Base-by-base conservation (phyloP, 106 monocot species). In the Dioscorea zingiberensis region DNA sequence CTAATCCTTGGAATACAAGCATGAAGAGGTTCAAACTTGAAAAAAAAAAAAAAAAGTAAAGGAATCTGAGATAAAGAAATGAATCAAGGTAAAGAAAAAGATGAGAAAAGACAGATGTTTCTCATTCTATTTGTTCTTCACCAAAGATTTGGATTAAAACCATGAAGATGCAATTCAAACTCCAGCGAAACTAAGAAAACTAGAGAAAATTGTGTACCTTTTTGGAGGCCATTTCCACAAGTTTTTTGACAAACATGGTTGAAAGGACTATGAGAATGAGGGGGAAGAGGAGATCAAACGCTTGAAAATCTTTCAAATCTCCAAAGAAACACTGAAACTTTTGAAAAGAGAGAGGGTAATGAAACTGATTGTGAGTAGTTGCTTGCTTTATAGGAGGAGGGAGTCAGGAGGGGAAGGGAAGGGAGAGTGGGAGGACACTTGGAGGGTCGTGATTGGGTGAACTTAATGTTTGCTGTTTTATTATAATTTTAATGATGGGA, bases 241-340 rank as follows among this genome's bases (percentile, higher is more conserved):
- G 68, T 53, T 83, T 83, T 60, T 74, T 83, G 68, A 82, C 69
- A 13, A 81, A 81, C 81, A 77, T 77, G 59, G 59, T 15, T 44
- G 51, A 19, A 48, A n/a, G 12, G 47, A 16, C 3, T 7, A 29
- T 18, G 15, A 27, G 19, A 28, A n/a, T 27, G 6, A 18, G 28
- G 21, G 29, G 22, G 14, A 12, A 54, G 48, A 21, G 21, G 2
- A n/a, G n/a, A n/a, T n/a, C n/a, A n/a, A n/a, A n/a, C n/a, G n/a
- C n/a, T n/a, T n/a, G n/a, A n/a, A n/a, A n/a, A n/a, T n/a, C n/a
- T n/a, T n/a, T n/a, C n/a, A n/a, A n/a, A n/a, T n/a, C n/a, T n/a
- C n/a, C n/a, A n/a, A n/a, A n/a, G n/a, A n/a, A n/a, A n/a, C n/a
- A n/a, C n/a, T n/a, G n/a, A n/a, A n/a, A n/a, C n/a, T n/a, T 13